These are phyloP conservation scores for Colletotrichum neosansevieriae DNA, from an alignment of 2,329 filamentous ascomycete genomes.

Conservation along the genomic window DNA sequence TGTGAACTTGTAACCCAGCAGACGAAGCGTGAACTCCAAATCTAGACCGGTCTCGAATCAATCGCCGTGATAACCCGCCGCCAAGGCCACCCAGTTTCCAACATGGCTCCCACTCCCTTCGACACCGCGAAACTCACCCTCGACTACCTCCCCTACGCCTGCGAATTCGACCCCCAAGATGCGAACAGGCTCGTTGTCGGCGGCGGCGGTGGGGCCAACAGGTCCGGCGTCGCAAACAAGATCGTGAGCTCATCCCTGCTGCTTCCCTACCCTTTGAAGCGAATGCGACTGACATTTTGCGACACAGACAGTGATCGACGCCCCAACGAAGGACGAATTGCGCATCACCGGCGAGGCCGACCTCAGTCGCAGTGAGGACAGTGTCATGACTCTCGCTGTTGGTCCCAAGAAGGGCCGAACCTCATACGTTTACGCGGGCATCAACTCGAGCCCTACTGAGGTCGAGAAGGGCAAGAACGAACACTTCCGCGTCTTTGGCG, in stretches of 20 bases:
- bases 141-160: constrained; percentile 86
- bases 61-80: constrained; percentile 10
- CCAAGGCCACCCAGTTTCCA: constrained; percentile 20
- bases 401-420: constrained; percentile 61
- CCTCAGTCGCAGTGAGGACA: constrained; percentile 87
- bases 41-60: background rate
- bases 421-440: constrained; percentile 76
- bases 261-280: background rate
- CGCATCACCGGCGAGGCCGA: constrained; percentile 78
- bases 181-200: constrained; percentile 82
- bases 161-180: constrained; percentile 88
- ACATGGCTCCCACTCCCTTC: constrained; percentile 55
- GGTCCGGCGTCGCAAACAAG: constrained; percentile 87
- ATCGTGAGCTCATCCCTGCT: constrained; percentile 68
- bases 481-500: constrained; percentile 82
- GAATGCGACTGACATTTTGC: constrained; percentile 31
- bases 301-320: constrained; percentile 76
- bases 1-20: background rate
- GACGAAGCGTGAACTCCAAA: background rate
- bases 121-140: constrained; percentile 73
- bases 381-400: constrained; percentile 83
- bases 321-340: constrained; percentile 72
- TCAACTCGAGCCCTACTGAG: constrained; percentile 83
- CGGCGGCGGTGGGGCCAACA: constrained; percentile 86
- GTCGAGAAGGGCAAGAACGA: constrained; percentile 82